These are phyloP conservation scores for Mikania micrantha DNA, from an alignment of 129 eudicot species.

Conservation along the genomic window DNA sequence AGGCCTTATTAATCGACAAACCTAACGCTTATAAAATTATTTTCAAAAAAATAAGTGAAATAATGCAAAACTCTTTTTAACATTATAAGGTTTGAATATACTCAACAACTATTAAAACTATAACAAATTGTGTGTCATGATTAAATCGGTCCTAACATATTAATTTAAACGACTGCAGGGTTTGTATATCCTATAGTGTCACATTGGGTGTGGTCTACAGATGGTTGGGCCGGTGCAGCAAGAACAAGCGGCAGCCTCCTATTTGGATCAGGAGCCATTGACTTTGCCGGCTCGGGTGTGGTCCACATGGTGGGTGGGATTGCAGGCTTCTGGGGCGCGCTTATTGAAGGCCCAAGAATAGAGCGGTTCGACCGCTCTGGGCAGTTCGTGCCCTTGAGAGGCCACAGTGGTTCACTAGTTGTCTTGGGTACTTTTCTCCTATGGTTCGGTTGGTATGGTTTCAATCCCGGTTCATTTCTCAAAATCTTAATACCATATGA, in stretches of 20 bases:
- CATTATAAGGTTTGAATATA: no score
- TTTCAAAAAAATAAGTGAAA: no score
- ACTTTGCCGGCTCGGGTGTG: conserved; percentile 68
- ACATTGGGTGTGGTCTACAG: conserved; percentile 64
- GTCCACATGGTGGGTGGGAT: conserved; percentile 80
- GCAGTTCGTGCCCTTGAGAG: conserved; percentile 49
- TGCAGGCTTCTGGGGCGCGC: conserved; percentile 65
- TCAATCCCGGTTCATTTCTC: conserved; percentile 62
- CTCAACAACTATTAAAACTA: no score
- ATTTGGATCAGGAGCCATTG: conserved; percentile 56
- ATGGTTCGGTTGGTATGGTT: conserved; percentile 81
- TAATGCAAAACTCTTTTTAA: no score
- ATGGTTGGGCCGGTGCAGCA: conserved; percentile 65
- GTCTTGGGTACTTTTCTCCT: conserved; percentile 60
- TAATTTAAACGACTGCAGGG: conserved; percentile 16
- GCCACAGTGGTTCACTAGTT: conserved; percentile 60
- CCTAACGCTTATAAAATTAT: no score
- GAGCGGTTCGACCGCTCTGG: conserved; percentile 54
- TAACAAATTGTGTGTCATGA: no score
- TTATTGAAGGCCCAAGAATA: conserved; percentile 62
- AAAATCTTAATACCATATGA: conserved; percentile 36
- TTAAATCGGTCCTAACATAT: neutral
- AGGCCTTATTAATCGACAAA: no score
- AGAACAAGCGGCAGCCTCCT: conserved; percentile 29
- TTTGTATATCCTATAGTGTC: conserved; percentile 67